Base-by-base conservation (phyloP, 2,329 filamentous ascomycete species). In the Fusarium devonianum region DNA sequence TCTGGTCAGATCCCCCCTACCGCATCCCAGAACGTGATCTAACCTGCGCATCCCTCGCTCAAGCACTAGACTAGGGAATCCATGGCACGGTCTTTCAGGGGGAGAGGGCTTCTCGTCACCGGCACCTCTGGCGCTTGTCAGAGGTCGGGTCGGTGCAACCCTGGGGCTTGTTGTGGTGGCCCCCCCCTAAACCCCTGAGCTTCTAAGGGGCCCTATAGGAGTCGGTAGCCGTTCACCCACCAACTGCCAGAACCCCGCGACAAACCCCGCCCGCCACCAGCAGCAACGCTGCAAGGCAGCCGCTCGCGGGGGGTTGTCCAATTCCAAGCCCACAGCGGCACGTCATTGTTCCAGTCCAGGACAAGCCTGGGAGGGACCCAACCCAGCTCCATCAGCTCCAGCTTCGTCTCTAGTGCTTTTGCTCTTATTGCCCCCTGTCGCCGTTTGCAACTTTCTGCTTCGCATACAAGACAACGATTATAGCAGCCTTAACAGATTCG, bases 261-360 rank as follows among this genome's bases (percentile, higher is more conserved):
- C 56, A 45, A 51, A 52, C 56, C 56, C 56, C 51, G 56, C 55
- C 41, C 51, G 36, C 41, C 46, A 40, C n/a, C n/a, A n/a, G n/a
- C 42, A 37, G 56, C 56, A 41, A 56, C 48, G 51, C 41, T 23
- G 55, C 56, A 40, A 38, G 21, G 53, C 53, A 47, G 36, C 30
- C 29, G 38, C 34, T 11, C 32, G 26, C 36, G 52, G 53, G 52
- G 52, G 28, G 14, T 43, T 35, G 14, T 13, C 30, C 22, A 25
- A 13, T 28, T 12, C 16, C 21, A 16, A 17, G 44, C 47, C 28
- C 16, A 46, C n/a, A 32, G 44, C 50, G 55, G 57, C 57, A 60
- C 57, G 57, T 60, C 57, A 60, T 60, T 58, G 49, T 55, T 54
- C 58, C 57, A 58, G 43, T 44, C 35, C 40, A 22, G 30, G 26